Evolutionary conservation across 1,139 yeast species (phyloP), one percentile per base, ranked within the genome.

Genomic region (Yamadazyma jaroonii): DNA sequence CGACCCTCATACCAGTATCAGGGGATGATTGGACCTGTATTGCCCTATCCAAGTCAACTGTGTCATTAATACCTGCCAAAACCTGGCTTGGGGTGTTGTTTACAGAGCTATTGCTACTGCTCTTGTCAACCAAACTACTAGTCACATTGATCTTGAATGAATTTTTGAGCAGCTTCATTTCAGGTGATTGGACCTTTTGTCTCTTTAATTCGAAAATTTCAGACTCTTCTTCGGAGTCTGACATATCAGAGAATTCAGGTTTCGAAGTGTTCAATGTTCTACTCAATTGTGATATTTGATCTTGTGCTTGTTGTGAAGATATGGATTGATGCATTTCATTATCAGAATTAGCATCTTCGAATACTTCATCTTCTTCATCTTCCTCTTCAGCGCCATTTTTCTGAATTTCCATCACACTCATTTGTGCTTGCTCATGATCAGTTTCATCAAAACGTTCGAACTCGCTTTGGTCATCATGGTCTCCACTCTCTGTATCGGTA

Each of bases 191-290:
- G 8, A 33, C 25, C 22, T 25, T 22, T 27, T 35, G 30, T 3
- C 38, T 10, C 14, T 35, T 25, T 15, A 35, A 30, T 17, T 35
- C 17, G n/a, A 25, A 25, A 24, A 31, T 25, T 21, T 31, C 35
- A 15, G 31, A 31, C 15, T 26, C 31, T 14, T 25, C 35, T 10
- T 24, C 32, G 3, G 27, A 23, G 7, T 20, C 28, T n/a, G 14
- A 27, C n/a, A 23, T 17, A 12, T 27, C 36, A 12, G 36, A 33
- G 14, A 33, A 33, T 6, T 17, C 11, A n/a, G 15, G 12, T 14
- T 24, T 31, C 15, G 29, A 27, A 11, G 28, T 5, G 13, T n/a
- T 23, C 6, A 21, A 20, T 8, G 6, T 21, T 26, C 4, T 11
- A 6, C 3, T 25, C 6, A 15, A 6, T 9, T 21, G 33, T 9